These are phyloP conservation scores for Stephania cephalantha DNA, from an alignment of 164 flowering plant genomes.

Conservation along the genomic window DNA sequence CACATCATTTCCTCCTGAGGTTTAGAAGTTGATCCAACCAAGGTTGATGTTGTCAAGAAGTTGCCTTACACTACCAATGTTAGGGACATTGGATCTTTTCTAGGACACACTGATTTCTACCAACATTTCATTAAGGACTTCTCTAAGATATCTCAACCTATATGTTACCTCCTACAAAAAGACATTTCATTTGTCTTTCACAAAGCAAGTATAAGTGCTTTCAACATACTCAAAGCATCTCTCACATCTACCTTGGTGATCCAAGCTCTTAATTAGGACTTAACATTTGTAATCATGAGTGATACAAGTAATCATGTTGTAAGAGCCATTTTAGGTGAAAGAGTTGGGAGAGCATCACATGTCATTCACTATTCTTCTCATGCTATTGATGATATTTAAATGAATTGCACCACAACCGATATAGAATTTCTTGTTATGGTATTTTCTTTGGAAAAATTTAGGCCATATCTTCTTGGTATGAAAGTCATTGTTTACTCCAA, in stretches of 20 bases:
- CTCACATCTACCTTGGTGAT: too few relatives aligned
- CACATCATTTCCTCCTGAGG: conserved; percentile 4
- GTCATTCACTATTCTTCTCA: conserved; percentile 6
- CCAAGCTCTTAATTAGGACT: too few relatives aligned
- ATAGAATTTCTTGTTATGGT: conserved; percentile 12
- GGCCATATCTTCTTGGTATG: conserved; percentile 6
- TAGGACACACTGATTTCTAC: conserved; percentile 3
- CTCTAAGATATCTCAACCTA: background rate
- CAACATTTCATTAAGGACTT: conserved; percentile 1
- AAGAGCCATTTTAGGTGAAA: conserved; percentile 8
- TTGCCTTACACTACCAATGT: background rate
- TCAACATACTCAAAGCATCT: background rate
- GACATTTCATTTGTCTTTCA: background rate
- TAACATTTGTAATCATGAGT: too few relatives aligned
- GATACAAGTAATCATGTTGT: too few relatives aligned
- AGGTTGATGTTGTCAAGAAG: background rate
- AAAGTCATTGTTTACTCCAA: conserved; percentile 5
- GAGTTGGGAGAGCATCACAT: background rate
- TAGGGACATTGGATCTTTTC: background rate
- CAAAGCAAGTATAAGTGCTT: background rate
- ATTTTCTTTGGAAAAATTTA: conserved; percentile 12
- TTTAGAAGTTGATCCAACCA: background rate
- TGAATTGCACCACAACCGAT: conserved; percentile 7
- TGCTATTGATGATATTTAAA: conserved; percentile 5
- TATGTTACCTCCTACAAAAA: background rate